Evolutionary conservation across 495 filamentous ascomycete genomes (phyloP).

Genomic region (Evernia prunastri): DNA sequence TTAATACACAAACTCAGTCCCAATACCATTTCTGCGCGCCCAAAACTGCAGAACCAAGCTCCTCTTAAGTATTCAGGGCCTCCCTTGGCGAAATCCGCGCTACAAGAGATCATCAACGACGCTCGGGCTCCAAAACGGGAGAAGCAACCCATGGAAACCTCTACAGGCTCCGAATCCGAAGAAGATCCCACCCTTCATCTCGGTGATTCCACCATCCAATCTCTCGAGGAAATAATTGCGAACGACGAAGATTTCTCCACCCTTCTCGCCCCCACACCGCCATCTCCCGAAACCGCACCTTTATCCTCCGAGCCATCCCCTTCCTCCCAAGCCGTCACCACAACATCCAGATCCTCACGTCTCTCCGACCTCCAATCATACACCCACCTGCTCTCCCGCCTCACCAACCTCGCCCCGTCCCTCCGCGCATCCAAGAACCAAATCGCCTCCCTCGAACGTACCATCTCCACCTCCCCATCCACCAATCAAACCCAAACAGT

Average conservation of each 20-base stretch:
- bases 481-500: conserved; percentile 15
- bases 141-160: conserved; percentile 28
- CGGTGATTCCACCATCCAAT: conserved; percentile 58
- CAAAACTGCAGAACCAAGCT: conserved; percentile 18
- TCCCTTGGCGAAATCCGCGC: conserved; percentile 43
- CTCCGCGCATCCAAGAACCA: conserved; percentile 62
- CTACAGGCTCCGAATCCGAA: conserved; percentile 14
- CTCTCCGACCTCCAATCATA: conserved; percentile 35
- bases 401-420: conserved; percentile 54
- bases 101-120: conserved; percentile 50
- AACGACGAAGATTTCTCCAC: conserved; percentile 31
- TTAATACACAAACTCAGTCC: conserved; percentile 24
- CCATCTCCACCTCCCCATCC: conserved; percentile 43
- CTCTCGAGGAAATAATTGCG: conserved; percentile 51
- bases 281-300: conserved; percentile 3
- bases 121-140: conserved; percentile 19
- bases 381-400: conserved; percentile 48
- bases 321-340: conserved; percentile 15
- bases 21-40: conserved; percentile 11
- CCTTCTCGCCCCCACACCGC: conserved; percentile 15
- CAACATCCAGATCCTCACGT: conserved; percentile 13
- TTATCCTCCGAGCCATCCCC: conserved; percentile 16
- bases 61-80: conserved; percentile 30
- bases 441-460: conserved; percentile 58
- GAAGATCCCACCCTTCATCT: conserved; percentile 40